phyloP scores from a whole-genome alignment of 257 asterid species.

The Solanum chiquidenum region DNA sequence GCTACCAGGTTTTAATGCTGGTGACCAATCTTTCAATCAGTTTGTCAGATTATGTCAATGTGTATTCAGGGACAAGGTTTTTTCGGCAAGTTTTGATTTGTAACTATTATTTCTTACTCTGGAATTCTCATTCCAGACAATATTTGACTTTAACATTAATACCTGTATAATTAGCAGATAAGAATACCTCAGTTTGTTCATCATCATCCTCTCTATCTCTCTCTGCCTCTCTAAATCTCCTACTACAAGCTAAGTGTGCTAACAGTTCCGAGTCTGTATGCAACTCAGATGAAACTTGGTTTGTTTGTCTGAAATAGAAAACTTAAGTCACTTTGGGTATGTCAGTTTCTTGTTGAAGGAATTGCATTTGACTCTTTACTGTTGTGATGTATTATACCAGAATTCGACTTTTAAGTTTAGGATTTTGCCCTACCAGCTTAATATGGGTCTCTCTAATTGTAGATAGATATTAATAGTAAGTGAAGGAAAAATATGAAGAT shows the following conservation, averaged over 20 bases:
- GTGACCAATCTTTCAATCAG: not conserved
- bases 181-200: not conserved
- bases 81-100: not conserved
- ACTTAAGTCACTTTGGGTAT: no score
- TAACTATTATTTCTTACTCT: not conserved
- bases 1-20: not conserved
- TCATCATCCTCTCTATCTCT: not conserved
- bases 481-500: not conserved
- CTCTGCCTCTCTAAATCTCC: not conserved
- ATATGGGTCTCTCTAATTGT: not conserved
- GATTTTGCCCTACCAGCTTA: not conserved
- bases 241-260: no score
- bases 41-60: not conserved
- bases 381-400: not conserved
- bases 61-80: not conserved
- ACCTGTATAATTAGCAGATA: not conserved
- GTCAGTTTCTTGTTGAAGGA: not conserved
- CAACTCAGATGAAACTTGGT: not conserved
- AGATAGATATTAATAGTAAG: not conserved
- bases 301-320: not conserved
- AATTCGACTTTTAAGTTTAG: not conserved
- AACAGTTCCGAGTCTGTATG: not conserved
- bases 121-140: not conserved
- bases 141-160: not conserved
- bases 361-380: not conserved